Percentiles rank a stretch among this genome's conserved stretches.
phyloP scores from a whole-genome alignment of 257 asterid species.

The Salvia hispanica region DNA sequence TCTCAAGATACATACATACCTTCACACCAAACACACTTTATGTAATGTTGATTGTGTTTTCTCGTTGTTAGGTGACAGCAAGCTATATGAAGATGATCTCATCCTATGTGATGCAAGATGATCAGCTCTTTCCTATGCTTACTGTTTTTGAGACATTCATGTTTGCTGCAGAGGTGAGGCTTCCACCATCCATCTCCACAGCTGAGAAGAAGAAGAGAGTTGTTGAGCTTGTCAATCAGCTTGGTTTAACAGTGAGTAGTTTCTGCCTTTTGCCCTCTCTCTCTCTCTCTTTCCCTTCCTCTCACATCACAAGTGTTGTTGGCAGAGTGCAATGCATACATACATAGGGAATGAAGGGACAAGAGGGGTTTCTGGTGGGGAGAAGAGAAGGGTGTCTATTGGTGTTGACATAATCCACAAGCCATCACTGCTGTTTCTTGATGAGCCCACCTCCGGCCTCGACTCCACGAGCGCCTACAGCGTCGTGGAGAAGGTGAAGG shows the following conservation, averaged over 20 bases:
- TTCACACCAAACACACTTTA: not conserved
- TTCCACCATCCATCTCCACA: slow-evolving; percentile 73
- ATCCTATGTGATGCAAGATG: slow-evolving; percentile 92
- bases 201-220: slow-evolving; percentile 75
- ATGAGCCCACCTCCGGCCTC: slow-evolving; percentile 88
- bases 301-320: not conserved
- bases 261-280: not conserved
- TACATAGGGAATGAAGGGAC: slow-evolving; percentile 80
- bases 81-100: slow-evolving; percentile 94
- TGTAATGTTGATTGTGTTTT: not conserved
- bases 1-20: not conserved
- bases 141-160: slow-evolving; percentile 82
- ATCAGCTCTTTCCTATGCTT: slow-evolving; percentile 84
- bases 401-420: slow-evolving; percentile 88
- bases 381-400: slow-evolving; percentile 76
- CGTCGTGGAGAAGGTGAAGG: slow-evolving; percentile 82
- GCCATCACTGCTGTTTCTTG: slow-evolving; percentile 81
- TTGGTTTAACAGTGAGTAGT: slow-evolving; percentile 64
- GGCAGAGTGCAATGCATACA: slow-evolving; percentile 72
- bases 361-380: slow-evolving; percentile 87
- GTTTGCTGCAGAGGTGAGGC: slow-evolving; percentile 93
- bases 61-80: slow-evolving; percentile 64
- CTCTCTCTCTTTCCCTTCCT: no score
- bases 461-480: slow-evolving; percentile 87
- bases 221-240: slow-evolving; percentile 69